Conservation (phyloP, 495 filamentous ascomycete species). For the Hypoxylon lienhwacheense region DNA sequence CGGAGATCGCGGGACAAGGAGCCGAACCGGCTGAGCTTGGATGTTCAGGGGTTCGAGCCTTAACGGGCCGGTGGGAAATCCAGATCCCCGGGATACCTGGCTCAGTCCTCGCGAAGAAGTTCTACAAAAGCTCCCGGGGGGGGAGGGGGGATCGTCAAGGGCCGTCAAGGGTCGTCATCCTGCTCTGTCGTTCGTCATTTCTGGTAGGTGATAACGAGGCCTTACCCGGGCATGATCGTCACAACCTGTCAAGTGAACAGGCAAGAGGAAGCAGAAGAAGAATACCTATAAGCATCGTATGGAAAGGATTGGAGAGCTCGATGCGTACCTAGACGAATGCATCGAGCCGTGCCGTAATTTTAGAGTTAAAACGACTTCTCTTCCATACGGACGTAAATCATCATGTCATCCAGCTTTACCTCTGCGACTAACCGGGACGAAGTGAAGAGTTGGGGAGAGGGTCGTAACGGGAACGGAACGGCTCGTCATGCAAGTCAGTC, state of each 20-base stretch:
- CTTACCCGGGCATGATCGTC: too few species aligned
- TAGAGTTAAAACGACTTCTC: slow-evolving; percentile 9
- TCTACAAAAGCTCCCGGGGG: too few species aligned
- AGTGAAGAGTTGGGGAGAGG: neutral
- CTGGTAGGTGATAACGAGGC: neutral
- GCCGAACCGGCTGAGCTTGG: slow-evolving; percentile 33
- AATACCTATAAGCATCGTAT: too few species aligned
- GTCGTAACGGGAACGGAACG: slow-evolving; percentile 22
- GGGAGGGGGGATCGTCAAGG: too few species aligned
- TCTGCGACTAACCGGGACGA: slow-evolving; percentile 24
- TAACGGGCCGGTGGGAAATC: slow-evolving; percentile 20
- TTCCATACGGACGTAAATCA: slow-evolving; percentile 24
- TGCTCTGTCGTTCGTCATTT: slow-evolving; percentile 2
- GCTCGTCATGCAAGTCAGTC: slow-evolving; percentile 20
- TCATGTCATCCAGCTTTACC: slow-evolving; percentile 4
- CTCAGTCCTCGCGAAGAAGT: too few species aligned
- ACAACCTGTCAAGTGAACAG: too few species aligned
- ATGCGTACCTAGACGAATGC: slow-evolving; percentile 28
- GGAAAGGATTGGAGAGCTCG: slow-evolving; percentile 11
- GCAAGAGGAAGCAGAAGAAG: too few species aligned
- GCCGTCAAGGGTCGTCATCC: too few species aligned
- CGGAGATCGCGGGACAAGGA: slow-evolving; percentile 32
- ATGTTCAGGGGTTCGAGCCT: slow-evolving; percentile 16
- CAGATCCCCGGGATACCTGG: slow-evolving; percentile 15
- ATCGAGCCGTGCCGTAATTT: slow-evolving; percentile 28